Percentiles rank a stretch among this genome's conserved stretches.
Conservation (phyloP, 768 basidiomycete genomes). For the Kwoniella shandongensis region DNA sequence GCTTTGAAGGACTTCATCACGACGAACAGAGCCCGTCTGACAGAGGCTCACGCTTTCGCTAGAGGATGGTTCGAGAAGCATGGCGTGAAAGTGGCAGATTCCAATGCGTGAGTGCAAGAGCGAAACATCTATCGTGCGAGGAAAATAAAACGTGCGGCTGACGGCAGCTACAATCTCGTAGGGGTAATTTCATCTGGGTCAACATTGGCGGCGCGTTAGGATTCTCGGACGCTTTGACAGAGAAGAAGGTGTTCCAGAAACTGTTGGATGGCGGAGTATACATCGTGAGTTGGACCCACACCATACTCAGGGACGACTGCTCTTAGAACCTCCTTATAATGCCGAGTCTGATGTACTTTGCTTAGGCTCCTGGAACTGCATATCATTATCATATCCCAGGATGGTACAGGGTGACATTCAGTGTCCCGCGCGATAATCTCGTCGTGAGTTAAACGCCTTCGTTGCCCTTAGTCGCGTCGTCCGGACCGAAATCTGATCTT, state of each 20-base stretch:
- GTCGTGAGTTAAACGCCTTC: conserved; percentile 18
- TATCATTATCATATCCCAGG: conserved; percentile 42
- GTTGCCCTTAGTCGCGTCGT: not conserved
- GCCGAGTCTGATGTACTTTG: too few species aligned
- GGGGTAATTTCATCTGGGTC: conserved; percentile 52
- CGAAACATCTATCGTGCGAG: not conserved
- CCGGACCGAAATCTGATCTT: not conserved
- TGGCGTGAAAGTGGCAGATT: conserved; percentile 42
- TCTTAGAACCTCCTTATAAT: too few species aligned
- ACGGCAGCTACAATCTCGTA: not conserved
- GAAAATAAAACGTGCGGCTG: not conserved
- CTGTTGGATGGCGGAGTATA: conserved; percentile 50
- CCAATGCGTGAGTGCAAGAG: conserved; percentile 34
- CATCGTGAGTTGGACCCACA: conserved; percentile 34
- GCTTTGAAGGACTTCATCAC: conserved; percentile 31
- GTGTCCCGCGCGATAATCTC: conserved; percentile 41
- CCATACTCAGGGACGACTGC: too few species aligned
- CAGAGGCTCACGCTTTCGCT: conserved; percentile 41
- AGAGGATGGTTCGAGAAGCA: conserved; percentile 43
- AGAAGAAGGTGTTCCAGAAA: conserved; percentile 48
- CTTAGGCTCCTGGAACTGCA: conserved; percentile 48
- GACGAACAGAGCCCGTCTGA: conserved; percentile 31
- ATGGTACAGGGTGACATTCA: conserved; percentile 47
- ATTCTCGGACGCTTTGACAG: conserved; percentile 33
- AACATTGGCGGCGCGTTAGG: conserved; percentile 40